Evolutionary conservation across 164 flowering plant genomes (phyloP).

Genomic region (Vitis vinifera): DNA sequence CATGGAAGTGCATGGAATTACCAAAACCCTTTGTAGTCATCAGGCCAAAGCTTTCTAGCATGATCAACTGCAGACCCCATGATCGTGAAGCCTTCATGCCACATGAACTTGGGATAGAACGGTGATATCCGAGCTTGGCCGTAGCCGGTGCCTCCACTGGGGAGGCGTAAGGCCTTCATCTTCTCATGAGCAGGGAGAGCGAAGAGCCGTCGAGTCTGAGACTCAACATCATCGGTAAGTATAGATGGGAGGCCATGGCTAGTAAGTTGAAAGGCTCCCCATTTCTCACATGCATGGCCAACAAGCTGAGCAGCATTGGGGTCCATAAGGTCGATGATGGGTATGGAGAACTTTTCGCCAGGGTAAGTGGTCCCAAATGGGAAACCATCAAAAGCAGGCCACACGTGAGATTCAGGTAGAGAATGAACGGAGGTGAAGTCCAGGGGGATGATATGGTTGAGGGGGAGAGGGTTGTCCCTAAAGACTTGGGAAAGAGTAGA

Average conservation of each 20-base stretch:
- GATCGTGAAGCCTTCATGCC: conserved; percentile 72
- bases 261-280: conserved; percentile 56
- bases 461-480: conserved; percentile 23
- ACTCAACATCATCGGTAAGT: conserved; percentile 37
- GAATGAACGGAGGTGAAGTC: conserved; percentile 37
- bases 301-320: conserved; percentile 26
- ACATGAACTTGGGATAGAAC: conserved; percentile 51
- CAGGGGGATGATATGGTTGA: conserved; percentile 38
- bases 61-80: conserved; percentile 41
- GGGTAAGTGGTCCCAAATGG: neutral
- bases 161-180: conserved; percentile 37
- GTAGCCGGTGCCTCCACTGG: conserved; percentile 50
- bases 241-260: conserved; percentile 42
- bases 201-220: conserved; percentile 39
- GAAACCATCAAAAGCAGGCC: conserved; percentile 26
- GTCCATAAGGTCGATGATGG: conserved; percentile 43
- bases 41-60: conserved; percentile 57
- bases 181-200: conserved; percentile 43
- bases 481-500: conserved; percentile 38
- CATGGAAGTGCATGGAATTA: conserved; percentile 38
- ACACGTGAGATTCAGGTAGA: conserved; percentile 52
- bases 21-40: conserved; percentile 42
- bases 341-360: conserved; percentile 13
- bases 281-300: conserved; percentile 42
- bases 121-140: conserved; percentile 50